Base-by-base conservation (phyloP, 164 flowering plant species). In the Hamamelis virginiana region DNA sequence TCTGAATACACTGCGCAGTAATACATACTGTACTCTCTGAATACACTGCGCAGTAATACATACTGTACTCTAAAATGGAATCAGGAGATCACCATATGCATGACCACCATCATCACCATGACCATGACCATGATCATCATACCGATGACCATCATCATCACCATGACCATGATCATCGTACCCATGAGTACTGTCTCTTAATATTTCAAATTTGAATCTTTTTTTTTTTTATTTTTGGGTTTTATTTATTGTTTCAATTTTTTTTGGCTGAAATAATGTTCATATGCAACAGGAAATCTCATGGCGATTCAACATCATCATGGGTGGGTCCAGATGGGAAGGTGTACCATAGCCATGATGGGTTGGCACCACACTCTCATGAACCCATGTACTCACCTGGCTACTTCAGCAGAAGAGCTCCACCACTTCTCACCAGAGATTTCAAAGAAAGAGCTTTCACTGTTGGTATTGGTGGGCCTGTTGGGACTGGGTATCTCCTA, bases 301-400 rank as follows among this genome's bases (percentile, higher is more conserved):
- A 72, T 48, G 80, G 73, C 26, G 79, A 59, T 64, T 64, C 80
- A 16, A 46, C 65, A 28, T 27, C 44, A 12, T 80, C 92, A 41
- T 89, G 90, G 89, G 90, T 91, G 1, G 97, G 96, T 0, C 59
- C 84, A 5, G 97, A 92, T 80, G 97, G 99, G 75, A 91, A 62
- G 79, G 77, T 82, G 62, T 92, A 90, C 77, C 97, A 95, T 68
- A 89, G 94, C 82, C 98, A 95, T 71, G 98, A 95, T 78, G 97
- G 98, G 18, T 83, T 92, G 62, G 97, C 97, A 3, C 97, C 98
- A 8, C 98, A 95, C 64, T 87, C 94, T 1, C 99, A 95, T 67
- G 97, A 95, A 76, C 99, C 97, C 75, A 86, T 95, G 0, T 85
- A 92, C 86, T 92, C 98, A 15, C 97, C 99, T 57, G 99, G 98